phyloP scores from a whole-genome alignment of 306 rosid species.

The Cucurbita pepo region DNA sequence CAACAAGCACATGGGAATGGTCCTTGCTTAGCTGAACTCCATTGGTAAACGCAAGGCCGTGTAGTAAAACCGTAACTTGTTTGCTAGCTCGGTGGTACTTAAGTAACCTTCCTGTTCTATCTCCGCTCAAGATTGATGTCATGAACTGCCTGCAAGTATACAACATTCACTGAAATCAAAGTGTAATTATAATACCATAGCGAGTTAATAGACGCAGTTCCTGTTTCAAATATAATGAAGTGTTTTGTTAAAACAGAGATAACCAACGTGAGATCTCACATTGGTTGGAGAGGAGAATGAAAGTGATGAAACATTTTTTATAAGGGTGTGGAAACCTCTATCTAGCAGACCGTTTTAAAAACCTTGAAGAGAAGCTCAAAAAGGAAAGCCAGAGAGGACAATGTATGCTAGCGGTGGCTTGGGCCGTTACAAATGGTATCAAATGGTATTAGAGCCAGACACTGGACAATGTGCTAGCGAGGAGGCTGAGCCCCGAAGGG shows the following conservation, averaged over 20 bases:
- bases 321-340: no score
- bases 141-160: slow-evolving; percentile 57
- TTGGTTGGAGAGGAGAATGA: no score
- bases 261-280: neutral
- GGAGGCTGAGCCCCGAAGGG: no score
- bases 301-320: no score
- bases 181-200: neutral
- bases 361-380: no score
- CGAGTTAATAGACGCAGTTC: neutral
- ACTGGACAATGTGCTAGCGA: no score
- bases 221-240: neutral
- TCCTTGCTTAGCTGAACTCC: slow-evolving; percentile 77
- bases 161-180: neutral
- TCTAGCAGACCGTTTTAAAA: no score
- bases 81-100: slow-evolving; percentile 46
- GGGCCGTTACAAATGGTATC: no score
- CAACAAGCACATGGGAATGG: slow-evolving; percentile 56
- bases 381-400: no score
- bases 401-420: no score
- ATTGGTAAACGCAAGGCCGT: slow-evolving; percentile 59
- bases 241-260: neutral
- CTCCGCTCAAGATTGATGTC: slow-evolving; percentile 43
- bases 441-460: no score
- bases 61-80: slow-evolving; percentile 43
- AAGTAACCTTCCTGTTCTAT: slow-evolving; percentile 60